These are phyloP conservation scores for Trichoderma guizhouense DNA, from an alignment of 2,329 filamentous ascomycete species.

Conservation along the genomic window DNA sequence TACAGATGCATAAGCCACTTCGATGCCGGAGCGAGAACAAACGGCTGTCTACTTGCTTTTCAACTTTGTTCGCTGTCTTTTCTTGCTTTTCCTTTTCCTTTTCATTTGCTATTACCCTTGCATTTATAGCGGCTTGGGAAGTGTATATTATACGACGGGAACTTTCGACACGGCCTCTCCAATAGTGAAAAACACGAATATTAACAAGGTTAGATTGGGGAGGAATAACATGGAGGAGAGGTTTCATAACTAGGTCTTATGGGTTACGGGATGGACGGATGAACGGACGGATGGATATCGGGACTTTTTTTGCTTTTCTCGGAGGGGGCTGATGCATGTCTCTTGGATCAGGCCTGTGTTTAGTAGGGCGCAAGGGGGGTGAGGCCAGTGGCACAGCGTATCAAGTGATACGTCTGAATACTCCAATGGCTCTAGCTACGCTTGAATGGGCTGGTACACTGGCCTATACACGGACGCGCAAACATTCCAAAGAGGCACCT, in stretches of 20 bases:
- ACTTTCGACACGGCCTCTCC: not conserved
- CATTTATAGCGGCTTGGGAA: not conserved
- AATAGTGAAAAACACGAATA: not conserved
- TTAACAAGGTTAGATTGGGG: not conserved
- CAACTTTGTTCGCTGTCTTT: not conserved
- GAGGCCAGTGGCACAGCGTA: not conserved
- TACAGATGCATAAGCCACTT: not conserved
- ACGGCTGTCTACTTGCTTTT: not conserved
- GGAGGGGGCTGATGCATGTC: not conserved
- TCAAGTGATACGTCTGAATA: constrained; percentile 5
- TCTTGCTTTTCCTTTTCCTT: not conserved
- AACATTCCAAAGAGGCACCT: not conserved
- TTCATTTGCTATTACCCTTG: not conserved
- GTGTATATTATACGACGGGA: constrained; percentile 6
- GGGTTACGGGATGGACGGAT: not conserved
- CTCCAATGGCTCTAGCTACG: not conserved
- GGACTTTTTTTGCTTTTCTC: not conserved
- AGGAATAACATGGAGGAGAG: not conserved
- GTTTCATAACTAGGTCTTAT: not conserved
- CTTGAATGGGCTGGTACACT: not conserved
- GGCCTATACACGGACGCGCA: not conserved
- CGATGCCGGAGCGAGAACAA: not conserved
- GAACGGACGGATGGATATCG: not conserved
- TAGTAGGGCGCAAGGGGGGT: not conserved
- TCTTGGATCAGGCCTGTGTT: not conserved